Evolutionary conservation across 495 filamentous ascomycete genomes (phyloP).

Genomic region (Penicillium egyptiacum): DNA sequence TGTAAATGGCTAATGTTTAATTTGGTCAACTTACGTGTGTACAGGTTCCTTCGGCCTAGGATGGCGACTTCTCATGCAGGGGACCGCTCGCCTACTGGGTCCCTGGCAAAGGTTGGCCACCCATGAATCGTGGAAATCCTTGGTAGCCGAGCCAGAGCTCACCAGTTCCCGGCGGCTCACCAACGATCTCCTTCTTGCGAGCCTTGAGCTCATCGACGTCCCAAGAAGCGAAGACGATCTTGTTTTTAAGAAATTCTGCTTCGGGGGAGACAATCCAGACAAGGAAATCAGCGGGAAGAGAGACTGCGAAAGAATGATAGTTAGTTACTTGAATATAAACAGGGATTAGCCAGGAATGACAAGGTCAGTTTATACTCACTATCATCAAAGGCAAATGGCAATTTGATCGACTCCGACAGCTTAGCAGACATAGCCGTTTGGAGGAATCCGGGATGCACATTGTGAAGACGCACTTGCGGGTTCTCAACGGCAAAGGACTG

Average conservation of each 20-base stretch:
- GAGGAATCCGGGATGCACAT: slow-evolving; percentile 41
- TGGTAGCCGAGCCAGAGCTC: slow-evolving; percentile 24
- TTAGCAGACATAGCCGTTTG: slow-evolving; percentile 33
- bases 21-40: background rate
- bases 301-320: slow-evolving; percentile 13
- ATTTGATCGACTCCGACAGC: slow-evolving; percentile 14
- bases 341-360: slow-evolving; percentile 1
- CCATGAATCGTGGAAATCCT: slow-evolving; percentile 27
- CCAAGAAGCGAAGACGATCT: slow-evolving; percentile 46
- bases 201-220: slow-evolving; percentile 53
- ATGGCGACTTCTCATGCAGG: background rate
- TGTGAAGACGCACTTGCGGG: slow-evolving; percentile 36
- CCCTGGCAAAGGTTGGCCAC: slow-evolving; percentile 24
- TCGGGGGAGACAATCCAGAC: slow-evolving; percentile 44
- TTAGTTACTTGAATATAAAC: slow-evolving; percentile 1
- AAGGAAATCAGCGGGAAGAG: slow-evolving; percentile 30
- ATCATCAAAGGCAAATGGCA: slow-evolving; percentile 20
- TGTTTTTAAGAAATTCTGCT: slow-evolving; percentile 43
- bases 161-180: slow-evolving; percentile 22
- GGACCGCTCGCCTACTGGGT: slow-evolving; percentile 5
- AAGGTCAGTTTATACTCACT: slow-evolving; percentile 16
- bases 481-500: slow-evolving; percentile 44
- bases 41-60: background rate
- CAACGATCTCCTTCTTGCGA: slow-evolving; percentile 52
- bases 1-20: background rate